Percentiles rank a stretch among this genome's conserved stretches.
These are phyloP conservation scores for Vitis labrusca DNA, from an alignment of 164 flowering plant genomes.

Conservation along the genomic window DNA sequence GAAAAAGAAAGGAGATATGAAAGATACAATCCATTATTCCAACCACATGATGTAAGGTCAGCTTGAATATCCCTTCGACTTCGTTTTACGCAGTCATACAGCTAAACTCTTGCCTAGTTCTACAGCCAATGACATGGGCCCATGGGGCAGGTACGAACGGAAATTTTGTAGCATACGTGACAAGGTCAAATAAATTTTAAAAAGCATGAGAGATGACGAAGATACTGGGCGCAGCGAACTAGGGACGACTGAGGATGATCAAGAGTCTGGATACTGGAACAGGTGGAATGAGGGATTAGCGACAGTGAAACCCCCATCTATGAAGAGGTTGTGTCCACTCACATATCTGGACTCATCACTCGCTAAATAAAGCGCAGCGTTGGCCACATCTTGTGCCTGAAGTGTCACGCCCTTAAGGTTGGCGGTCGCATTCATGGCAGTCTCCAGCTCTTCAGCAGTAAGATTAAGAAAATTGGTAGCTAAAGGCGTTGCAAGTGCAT, in stretches of 20 bases:
- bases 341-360: slow-evolving; percentile 36
- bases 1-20: too few species aligned
- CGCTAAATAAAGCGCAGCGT: slow-evolving; percentile 34
- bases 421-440: slow-evolving; percentile 1
- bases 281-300: slow-evolving; percentile 22
- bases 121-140: neutral
- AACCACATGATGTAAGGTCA: too few species aligned
- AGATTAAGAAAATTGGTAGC: slow-evolving; percentile 10
- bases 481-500: slow-evolving; percentile 26
- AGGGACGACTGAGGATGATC: neutral
- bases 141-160: neutral
- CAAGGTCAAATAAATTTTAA: too few species aligned
- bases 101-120: neutral
- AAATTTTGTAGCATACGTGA: too few species aligned
- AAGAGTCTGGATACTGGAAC: slow-evolving; percentile 25
- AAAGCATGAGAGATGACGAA: too few species aligned
- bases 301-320: slow-evolving; percentile 37
- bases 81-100: neutral
- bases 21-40: too few species aligned
- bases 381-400: slow-evolving; percentile 26
- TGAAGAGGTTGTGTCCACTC: slow-evolving; percentile 33
- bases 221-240: too few species aligned
- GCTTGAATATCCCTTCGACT: too few species aligned
- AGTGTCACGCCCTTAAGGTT: slow-evolving; percentile 26
- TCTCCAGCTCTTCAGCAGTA: slow-evolving; percentile 7